These are phyloP conservation scores for Cladophialophora yegresii DNA, from an alignment of 2,329 filamentous ascomycete genomes.

Conservation along the genomic window DNA sequence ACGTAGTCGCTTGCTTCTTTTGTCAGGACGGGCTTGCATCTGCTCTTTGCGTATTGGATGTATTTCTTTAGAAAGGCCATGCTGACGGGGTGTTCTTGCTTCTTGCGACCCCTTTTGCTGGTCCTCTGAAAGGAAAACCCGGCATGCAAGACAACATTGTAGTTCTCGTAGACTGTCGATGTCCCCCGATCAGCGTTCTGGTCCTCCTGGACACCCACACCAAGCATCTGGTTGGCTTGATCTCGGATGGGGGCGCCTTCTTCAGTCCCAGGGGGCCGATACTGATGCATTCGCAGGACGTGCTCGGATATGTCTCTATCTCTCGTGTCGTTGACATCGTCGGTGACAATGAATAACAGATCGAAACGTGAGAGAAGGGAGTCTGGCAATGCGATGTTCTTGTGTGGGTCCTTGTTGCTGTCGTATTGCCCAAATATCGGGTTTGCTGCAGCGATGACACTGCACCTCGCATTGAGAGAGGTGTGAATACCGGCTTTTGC, in stretches of 20 bases:
- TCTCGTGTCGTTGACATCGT: conserved; percentile 92
- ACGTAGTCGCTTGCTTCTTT: conserved; percentile 92
- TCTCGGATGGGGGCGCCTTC: conserved; percentile 94
- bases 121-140: conserved; percentile 62
- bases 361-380: conserved; percentile 98
- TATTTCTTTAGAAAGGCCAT: conserved; percentile 99
- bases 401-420: conserved; percentile 96
- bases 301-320: conserved; percentile 94
- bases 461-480: conserved; percentile 92
- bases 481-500: conserved; percentile 98
- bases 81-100: conserved; percentile 70
- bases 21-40: conserved; percentile 85
- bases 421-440: conserved; percentile 98
- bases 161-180: conserved; percentile 94
- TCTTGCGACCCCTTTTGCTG: conserved; percentile 62
- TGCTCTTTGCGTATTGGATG: conserved; percentile 93
- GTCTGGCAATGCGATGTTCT: conserved; percentile 96
- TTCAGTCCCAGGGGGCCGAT: conserved; percentile 87
- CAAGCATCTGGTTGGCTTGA: conserved; percentile 77
- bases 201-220: conserved; percentile 78
- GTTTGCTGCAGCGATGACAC: conserved; percentile 93
- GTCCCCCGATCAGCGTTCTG: conserved; percentile 71
- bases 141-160: conserved; percentile 90
- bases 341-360: conserved; percentile 93
- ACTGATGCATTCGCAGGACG: conserved; percentile 94